These are phyloP conservation scores for Penicillium egyptiacum DNA, from an alignment of 495 filamentous ascomycete species.

Conservation along the genomic window DNA sequence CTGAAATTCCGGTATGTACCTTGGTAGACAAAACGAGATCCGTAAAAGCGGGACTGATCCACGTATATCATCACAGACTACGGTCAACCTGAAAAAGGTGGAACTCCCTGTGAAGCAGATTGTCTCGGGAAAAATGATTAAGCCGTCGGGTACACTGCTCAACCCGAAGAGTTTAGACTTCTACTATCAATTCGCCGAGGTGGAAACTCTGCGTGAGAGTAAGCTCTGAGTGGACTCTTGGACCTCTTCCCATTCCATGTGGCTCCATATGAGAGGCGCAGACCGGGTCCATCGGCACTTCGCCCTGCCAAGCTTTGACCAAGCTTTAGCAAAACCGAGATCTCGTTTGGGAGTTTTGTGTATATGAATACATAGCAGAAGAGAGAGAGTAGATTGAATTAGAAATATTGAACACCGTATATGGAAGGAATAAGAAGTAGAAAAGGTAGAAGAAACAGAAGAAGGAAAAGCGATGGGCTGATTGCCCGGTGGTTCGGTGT, in stretches of 20 bases:
- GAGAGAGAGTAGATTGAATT: no score
- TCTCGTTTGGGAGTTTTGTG: background rate
- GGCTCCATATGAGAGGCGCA: conserved; percentile 14
- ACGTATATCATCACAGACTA: conserved; percentile 51
- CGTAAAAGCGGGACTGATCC: conserved; percentile 8
- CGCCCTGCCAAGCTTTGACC: conserved; percentile 28
- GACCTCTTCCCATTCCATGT: conserved; percentile 9
- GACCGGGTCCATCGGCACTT: conserved; percentile 13
- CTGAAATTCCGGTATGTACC: conserved; percentile 71
- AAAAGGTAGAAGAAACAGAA: background rate
- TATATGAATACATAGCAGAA: background rate
- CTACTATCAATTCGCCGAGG: conserved; percentile 78
- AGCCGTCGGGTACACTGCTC: conserved; percentile 72
- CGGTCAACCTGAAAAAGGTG: conserved; percentile 83
- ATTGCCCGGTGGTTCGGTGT: background rate
- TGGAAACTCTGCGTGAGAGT: conserved; percentile 58
- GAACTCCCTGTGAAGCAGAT: conserved; percentile 85
- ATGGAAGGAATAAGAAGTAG: background rate
- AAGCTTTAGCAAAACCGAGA: conserved; percentile 20
- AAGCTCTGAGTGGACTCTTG: conserved; percentile 23
- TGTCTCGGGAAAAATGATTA: conserved; percentile 70
- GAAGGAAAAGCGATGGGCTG: background rate
- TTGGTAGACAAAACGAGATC: background rate
- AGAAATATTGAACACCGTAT: no score
- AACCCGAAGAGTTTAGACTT: conserved; percentile 73